Evolutionary conservation across 129 eudicot genomes (phyloP).

Genomic region (Mikania micrantha): DNA sequence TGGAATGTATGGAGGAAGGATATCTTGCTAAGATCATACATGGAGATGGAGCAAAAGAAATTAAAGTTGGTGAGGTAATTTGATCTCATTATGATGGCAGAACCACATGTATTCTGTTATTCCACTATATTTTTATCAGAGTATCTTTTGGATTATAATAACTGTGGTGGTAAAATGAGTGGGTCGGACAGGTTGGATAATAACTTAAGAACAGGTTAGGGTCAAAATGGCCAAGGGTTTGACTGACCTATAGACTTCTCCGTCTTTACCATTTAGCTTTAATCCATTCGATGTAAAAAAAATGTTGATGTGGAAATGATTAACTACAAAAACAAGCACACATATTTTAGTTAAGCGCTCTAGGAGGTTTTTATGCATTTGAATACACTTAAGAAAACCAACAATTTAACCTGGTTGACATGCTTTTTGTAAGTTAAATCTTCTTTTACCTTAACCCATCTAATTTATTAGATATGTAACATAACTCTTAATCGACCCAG

Average conservation of each 20-base stretch:
- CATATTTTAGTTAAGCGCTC: neutral
- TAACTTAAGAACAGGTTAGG: neutral
- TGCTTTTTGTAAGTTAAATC: neutral
- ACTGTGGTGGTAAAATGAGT: neutral
- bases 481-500: neutral
- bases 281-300: neutral
- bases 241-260: neutral
- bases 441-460: neutral
- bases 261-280: too few relatives aligned
- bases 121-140: neutral
- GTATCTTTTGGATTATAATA: neutral
- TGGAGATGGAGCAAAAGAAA: slow-evolving; percentile 90
- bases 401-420: neutral
- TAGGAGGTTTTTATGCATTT: neutral
- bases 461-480: neutral
- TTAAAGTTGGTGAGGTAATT: slow-evolving; percentile 97
- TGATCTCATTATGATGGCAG: neutral
- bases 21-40: slow-evolving; percentile 78
- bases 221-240: neutral
- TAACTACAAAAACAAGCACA: neutral
- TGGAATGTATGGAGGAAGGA: slow-evolving; percentile 99
- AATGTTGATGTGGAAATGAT: neutral
- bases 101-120: neutral
- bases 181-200: too few relatives aligned
- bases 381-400: neutral